These are phyloP conservation scores for Penicillium cataractarum DNA, from an alignment of 495 filamentous ascomycete species.

Conservation along the genomic window DNA sequence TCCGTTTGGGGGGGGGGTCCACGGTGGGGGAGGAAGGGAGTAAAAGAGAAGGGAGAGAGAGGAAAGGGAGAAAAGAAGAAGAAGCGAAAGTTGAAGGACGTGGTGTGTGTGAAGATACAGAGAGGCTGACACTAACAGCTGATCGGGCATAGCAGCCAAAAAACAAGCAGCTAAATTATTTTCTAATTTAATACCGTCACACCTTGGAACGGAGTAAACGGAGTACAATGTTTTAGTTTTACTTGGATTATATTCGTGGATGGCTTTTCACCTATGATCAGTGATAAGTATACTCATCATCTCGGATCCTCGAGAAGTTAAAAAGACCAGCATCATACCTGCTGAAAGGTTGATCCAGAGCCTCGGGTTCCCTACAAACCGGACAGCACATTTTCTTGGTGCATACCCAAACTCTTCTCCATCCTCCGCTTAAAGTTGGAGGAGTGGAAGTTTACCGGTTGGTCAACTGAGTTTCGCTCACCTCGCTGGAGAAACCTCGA, in stretches of 20 bases:
- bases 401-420: neutral
- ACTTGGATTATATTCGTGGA: too few species aligned
- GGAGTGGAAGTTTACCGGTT: neutral
- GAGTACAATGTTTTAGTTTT: too few species aligned
- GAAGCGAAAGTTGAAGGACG: slow-evolving; percentile 14
- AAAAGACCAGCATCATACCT: neutral
- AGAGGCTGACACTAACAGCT: slow-evolving; percentile 1
- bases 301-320: too few species aligned
- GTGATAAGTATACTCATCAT: too few species aligned
- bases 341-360: slow-evolving; percentile 5
- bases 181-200: too few species aligned
- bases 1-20: slow-evolving; percentile 9
- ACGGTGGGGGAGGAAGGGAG: slow-evolving; percentile 11
- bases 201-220: too few species aligned
- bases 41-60: slow-evolving; percentile 8
- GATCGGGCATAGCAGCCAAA: neutral
- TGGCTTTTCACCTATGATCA: too few species aligned
- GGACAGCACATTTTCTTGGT: neutral
- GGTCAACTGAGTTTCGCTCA: neutral
- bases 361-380: neutral
- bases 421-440: neutral
- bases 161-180: too few species aligned
- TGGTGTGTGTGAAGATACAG: too few species aligned
- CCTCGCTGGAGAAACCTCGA: neutral
- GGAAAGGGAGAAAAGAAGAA: slow-evolving; percentile 3